A percentile compares a stretch with the other conserved stretches of the same genome.
Conservation (phyloP, 2,329 filamentous ascomycete species). For the Diplodia scrobiculata region DNA sequence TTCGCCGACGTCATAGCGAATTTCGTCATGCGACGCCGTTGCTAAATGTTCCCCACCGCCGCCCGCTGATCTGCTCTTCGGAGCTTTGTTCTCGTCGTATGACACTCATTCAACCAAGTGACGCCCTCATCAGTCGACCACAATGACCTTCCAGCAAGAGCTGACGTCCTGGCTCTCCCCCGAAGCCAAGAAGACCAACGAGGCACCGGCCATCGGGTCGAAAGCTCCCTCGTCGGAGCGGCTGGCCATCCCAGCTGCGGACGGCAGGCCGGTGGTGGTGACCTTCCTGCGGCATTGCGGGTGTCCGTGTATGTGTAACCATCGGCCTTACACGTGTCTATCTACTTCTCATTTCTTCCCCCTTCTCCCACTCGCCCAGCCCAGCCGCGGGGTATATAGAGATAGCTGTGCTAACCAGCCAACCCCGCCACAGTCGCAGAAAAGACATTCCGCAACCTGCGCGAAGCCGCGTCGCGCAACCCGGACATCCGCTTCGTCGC, state of each 20-base stretch:
- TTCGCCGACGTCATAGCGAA: slow-evolving; percentile 16
- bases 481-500: slow-evolving; percentile 40
- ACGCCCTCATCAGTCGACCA: not conserved
- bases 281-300: slow-evolving; percentile 73
- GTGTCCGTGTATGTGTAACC: slow-evolving; percentile 63
- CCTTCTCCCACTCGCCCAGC: too few relatives aligned
- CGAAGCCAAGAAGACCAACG: slow-evolving; percentile 38
- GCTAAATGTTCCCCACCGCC: slow-evolving; percentile 9
- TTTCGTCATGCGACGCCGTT: not conserved
- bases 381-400: too few relatives aligned
- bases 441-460: slow-evolving; percentile 57
- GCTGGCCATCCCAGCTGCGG: slow-evolving; percentile 55
- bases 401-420: not conserved
- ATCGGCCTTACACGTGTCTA: not conserved
- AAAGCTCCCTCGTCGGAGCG: slow-evolving; percentile 59
- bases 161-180: slow-evolving; percentile 49
- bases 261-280: slow-evolving; percentile 61
- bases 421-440: slow-evolving; percentile 60
- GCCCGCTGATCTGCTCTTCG: too few relatives aligned
- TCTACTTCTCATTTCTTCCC: not conserved
- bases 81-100: not conserved
- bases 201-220: slow-evolving; percentile 56
- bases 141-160: slow-evolving; percentile 47
- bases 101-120: not conserved
- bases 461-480: slow-evolving; percentile 36